Conservation (phyloP, 208 protist species). For the Strigomonas oncopelti region DNA sequence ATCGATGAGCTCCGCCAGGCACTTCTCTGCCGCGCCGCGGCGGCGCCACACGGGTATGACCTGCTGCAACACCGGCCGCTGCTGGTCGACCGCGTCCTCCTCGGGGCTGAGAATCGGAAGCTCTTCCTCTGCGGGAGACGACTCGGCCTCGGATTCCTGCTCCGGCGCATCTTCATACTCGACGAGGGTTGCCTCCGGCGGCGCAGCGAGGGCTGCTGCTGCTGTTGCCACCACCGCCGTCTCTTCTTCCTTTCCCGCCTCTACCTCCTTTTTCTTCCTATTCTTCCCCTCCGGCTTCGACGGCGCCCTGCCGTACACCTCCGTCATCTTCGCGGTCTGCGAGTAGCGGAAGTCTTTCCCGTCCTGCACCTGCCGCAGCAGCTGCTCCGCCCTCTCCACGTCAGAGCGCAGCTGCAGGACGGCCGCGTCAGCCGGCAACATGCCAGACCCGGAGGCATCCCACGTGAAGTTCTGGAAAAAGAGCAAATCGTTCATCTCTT, state of each 20-base stretch:
- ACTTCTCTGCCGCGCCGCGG: conserved; percentile 30
- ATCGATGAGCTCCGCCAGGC: conserved; percentile 29
- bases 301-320: conserved; percentile 10
- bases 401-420: conserved; percentile 27
- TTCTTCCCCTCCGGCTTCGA: background rate
- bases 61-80: conserved; percentile 30
- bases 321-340: conserved; percentile 11
- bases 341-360: conserved; percentile 16
- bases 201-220: no score
- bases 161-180: background rate
- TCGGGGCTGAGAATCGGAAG: conserved; percentile 11
- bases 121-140: background rate
- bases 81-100: conserved; percentile 24
- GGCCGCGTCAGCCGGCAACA: conserved; percentile 20
- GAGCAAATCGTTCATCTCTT: conserved; percentile 33
- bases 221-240: no score
- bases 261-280: conserved; percentile 2
- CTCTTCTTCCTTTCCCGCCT: no score
- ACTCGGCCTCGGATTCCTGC: conserved; percentile 6
- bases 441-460: conserved; percentile 13
- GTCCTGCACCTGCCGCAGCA: conserved; percentile 20
- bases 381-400: conserved; percentile 20
- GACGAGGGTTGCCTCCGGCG: no score
- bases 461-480: conserved; percentile 36
- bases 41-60: conserved; percentile 50